Evolutionary conservation across 1,284 basidiomycete species (phyloP).

Genomic region (Fomitopsis schrenkii): DNA sequence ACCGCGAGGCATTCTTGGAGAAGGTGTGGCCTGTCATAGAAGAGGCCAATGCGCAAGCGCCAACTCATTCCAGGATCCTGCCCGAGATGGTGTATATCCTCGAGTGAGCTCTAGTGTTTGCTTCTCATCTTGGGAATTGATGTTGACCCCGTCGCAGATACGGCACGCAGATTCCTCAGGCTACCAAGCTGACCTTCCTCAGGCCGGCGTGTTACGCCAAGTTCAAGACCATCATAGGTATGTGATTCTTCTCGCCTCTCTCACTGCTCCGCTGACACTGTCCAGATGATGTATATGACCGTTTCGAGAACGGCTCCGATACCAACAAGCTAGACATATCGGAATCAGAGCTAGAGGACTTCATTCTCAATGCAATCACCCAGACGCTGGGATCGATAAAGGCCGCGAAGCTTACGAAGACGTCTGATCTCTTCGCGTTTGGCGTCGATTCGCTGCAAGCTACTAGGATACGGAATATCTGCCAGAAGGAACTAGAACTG

Average conservation of each 20-base stretch:
- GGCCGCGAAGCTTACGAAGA: conserved; percentile 29
- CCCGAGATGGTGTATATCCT: conserved; percentile 49
- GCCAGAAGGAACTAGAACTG: conserved; percentile 42
- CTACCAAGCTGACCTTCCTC: conserved; percentile 44
- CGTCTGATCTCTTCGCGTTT: conserved; percentile 20
- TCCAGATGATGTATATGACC: conserved; percentile 37
- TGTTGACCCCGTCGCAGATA: background rate
- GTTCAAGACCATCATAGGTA: conserved; percentile 42
- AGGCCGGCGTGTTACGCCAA: conserved; percentile 43
- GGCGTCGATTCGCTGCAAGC: conserved; percentile 59
- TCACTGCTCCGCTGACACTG: background rate
- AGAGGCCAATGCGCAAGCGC: conserved; percentile 46
- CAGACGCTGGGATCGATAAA: conserved; percentile 31
- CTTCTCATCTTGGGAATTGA: background rate
- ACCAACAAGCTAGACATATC: conserved; percentile 27
- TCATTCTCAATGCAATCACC: conserved; percentile 32
- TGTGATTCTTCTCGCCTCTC: conserved; percentile 2
- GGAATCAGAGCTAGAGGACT: conserved; percentile 32
- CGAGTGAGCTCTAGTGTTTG: conserved; percentile 27
- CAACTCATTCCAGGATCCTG: conserved; percentile 47
- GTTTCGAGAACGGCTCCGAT: conserved; percentile 38
- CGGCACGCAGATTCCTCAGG: conserved; percentile 37
- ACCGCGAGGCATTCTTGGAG: conserved; percentile 33
- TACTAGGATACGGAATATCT: conserved; percentile 47
- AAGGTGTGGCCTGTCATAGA: conserved; percentile 46